These are phyloP conservation scores for Mrakia frigida DNA, from an alignment of 768 basidiomycete species.

Conservation along the genomic window DNA sequence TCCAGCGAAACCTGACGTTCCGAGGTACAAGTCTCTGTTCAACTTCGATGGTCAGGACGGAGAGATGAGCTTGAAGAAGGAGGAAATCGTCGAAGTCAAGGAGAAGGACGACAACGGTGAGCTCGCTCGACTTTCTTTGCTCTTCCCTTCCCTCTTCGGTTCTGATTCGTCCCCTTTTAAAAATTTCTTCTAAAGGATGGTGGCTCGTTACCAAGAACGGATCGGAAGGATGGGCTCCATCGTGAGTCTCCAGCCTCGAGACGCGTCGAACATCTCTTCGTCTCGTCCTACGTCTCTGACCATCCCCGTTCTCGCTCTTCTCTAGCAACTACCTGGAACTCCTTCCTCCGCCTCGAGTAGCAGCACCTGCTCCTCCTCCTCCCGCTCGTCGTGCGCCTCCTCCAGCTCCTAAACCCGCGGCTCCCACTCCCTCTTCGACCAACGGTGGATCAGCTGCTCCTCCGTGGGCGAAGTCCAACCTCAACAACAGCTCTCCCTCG, in stretches of 20 bases:
- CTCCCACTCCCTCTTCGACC: slow-evolving; percentile 43
- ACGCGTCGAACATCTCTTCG: background rate
- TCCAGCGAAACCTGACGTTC: slow-evolving; percentile 58
- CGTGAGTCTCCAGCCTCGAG: slow-evolving; percentile 40
- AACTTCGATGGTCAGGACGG: slow-evolving; percentile 86
- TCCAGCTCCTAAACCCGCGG: slow-evolving; percentile 40
- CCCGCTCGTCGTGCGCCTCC: slow-evolving; percentile 51
- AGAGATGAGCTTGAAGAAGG: slow-evolving; percentile 83
- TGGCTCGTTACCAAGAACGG: slow-evolving; percentile 86
- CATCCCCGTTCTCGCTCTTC: background rate
- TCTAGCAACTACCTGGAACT: slow-evolving; percentile 73
- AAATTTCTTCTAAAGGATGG: slow-evolving; percentile 54
- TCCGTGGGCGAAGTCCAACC: slow-evolving; percentile 58
- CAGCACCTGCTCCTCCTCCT: slow-evolving; percentile 60
- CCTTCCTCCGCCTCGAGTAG: slow-evolving; percentile 55
- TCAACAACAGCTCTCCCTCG: slow-evolving; percentile 46
- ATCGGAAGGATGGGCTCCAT: slow-evolving; percentile 89
- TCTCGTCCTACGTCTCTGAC: background rate
- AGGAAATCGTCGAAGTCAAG: slow-evolving; percentile 83
- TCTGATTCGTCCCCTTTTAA: too few species aligned
- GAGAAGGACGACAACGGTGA: slow-evolving; percentile 79
- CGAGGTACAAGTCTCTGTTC: slow-evolving; percentile 80
- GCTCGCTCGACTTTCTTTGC: slow-evolving; percentile 13
- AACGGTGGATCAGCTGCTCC: slow-evolving; percentile 69
- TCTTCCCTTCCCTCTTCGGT: slow-evolving; percentile 11